Evolutionary conservation across 2,329 filamentous ascomycete species (phyloP), one percentile per base, ranked within the genome.

Genomic region (Arthrobotrys musiformis): DNA sequence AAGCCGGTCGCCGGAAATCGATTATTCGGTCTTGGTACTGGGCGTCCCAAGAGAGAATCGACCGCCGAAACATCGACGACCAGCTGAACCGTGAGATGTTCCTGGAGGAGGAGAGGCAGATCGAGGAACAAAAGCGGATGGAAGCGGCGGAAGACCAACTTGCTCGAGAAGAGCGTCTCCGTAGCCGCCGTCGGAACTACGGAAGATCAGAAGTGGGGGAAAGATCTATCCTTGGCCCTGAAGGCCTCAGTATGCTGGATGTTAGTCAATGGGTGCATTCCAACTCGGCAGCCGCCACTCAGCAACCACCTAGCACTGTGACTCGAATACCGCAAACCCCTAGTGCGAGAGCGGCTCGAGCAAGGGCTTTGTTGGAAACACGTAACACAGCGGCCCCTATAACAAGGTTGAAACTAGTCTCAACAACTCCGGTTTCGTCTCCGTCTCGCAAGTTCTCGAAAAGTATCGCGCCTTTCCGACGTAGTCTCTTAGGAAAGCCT

Each of bases 211-310:
- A 68, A 17, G 33, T 66, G 22, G 64, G 58, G 4, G 72, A 76
- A 15, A 30, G 44, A 11, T 76, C 72, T 22, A 54, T 70, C 28
- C 40, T 66, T 17, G 72, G 64, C 1, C 64, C 64, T 9, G 72
- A 76, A 52, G 72, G 72, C 15, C 64, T 70, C 22, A 76, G 72
- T 33, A 76, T 76, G 64, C 19, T 64, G 33, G 72, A 76, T 19
- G 72, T 76, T 50, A 70, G 72, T 35, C 64, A 76, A 60, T 76
- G 72, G 72, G 69, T 76, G 70, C 70, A 76, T 48, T 76, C 64
- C 28, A 76, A 76, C 54, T 76, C 72, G 6, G 24, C 66, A 35
- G 19, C 56, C 15, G 64, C 37, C 26, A 52, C 58, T 19, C 42
- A 56, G 15, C 37, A 35, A 5, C 30, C 40, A 30, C 56, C 72